These are phyloP conservation scores for Colletotrichum echinochloae DNA, from an alignment of 2,329 filamentous ascomycete genomes.

Conservation along the genomic window DNA sequence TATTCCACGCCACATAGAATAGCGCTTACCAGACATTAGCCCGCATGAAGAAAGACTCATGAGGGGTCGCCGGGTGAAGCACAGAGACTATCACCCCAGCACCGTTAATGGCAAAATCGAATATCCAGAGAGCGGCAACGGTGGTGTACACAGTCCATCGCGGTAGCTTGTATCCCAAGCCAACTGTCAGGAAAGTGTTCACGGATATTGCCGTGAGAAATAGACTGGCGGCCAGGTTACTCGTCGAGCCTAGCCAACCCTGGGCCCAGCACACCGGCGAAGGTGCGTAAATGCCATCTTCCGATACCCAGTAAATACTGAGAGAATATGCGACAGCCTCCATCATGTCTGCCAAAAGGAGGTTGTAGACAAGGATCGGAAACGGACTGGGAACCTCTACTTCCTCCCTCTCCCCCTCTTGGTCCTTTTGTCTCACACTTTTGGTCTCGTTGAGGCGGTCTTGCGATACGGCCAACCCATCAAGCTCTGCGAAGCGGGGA, in stretches of 20 bases:
- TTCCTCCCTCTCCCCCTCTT: background rate
- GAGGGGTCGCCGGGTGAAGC: constrained; percentile 5
- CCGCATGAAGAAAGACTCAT: constrained; percentile 36
- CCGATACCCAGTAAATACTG: constrained; percentile 63
- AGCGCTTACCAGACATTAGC: constrained; percentile 30
- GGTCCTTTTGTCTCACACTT: background rate
- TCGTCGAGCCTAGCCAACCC: constrained; percentile 68
- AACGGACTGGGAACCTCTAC: constrained; percentile 61
- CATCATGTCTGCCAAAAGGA: constrained; percentile 69
- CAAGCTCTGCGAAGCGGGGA: constrained; percentile 19
- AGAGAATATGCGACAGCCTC: constrained; percentile 68
- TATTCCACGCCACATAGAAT: background rate
- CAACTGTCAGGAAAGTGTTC: constrained; percentile 67
- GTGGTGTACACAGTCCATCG: constrained; percentile 56
- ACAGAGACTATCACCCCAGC: constrained; percentile 10
- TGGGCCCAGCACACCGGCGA: constrained; percentile 64
- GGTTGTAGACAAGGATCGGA: constrained; percentile 69
- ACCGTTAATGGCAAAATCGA: constrained; percentile 46
- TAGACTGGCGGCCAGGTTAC: constrained; percentile 67
- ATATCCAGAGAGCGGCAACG: constrained; percentile 61
- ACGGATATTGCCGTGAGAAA: constrained; percentile 69
- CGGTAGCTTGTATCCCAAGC: constrained; percentile 61
- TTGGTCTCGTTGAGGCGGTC: background rate
- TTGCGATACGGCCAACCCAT: constrained; percentile 16
- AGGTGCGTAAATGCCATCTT: constrained; percentile 60